Evolutionary conservation across 371 early-diverging fungal species (phyloP).

Genomic region (Vairimorpha necatrix): DNA sequence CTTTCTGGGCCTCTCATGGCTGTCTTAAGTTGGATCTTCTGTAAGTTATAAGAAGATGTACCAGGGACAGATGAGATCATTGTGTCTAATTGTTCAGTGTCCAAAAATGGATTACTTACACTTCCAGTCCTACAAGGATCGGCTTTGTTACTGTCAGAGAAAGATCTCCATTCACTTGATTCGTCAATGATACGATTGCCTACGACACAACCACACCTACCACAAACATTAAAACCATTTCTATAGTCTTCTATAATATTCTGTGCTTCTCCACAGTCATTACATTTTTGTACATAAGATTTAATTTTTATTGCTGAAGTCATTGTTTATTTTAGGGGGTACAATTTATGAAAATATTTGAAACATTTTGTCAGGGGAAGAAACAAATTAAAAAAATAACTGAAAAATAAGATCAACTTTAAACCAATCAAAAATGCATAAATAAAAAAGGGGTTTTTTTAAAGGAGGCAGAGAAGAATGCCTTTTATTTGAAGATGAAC

Average conservation of each 20-base stretch:
- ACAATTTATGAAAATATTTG: background rate
- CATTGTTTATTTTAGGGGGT: constrained; percentile 25
- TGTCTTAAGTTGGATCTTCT: constrained; percentile 65
- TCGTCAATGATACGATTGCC: constrained; percentile 95
- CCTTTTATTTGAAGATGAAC: too few species aligned
- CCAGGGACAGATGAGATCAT: constrained; percentile 61
- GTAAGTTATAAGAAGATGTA: constrained; percentile 53
- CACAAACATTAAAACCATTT: constrained; percentile 82
- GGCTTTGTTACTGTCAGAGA: constrained; percentile 75
- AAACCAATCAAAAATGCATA: too few species aligned
- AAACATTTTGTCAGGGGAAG: background rate
- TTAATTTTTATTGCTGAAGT: constrained; percentile 33
- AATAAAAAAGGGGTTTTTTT: too few species aligned
- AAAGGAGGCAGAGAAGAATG: too few species aligned
- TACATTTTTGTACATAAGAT: constrained; percentile 44
- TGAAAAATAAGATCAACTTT: too few species aligned
- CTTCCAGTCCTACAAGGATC: constrained; percentile 98
- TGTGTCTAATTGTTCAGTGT: constrained; percentile 64
- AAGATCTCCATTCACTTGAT: constrained; percentile 95
- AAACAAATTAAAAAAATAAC: too few species aligned
- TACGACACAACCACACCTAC: constrained; percentile 84
- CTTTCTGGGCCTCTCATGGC: constrained; percentile 68
- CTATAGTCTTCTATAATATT: constrained; percentile 90
- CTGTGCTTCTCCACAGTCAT: constrained; percentile 66
- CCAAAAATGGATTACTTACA: constrained; percentile 68